A percentile compares a stretch with the other conserved stretches of the same genome.
phyloP scores from a whole-genome alignment of 148 eudicot species.

The Selenicereus undatus region DNA sequence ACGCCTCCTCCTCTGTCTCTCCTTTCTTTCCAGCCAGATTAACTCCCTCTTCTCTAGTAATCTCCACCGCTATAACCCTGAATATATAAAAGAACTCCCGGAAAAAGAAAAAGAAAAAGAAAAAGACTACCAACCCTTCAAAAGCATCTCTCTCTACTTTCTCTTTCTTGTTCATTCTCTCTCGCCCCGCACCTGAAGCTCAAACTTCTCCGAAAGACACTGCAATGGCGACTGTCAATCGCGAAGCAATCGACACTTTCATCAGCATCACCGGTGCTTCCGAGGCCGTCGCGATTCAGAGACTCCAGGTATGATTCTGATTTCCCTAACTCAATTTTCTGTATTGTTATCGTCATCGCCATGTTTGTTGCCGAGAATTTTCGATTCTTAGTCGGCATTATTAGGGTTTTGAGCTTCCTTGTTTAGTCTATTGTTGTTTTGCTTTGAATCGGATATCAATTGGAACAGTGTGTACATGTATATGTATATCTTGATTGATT shows the following conservation, averaged over 20 bases:
- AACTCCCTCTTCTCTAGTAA: background rate
- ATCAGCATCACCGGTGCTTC: background rate
- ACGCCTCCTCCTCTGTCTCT: background rate
- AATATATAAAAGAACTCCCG: background rate
- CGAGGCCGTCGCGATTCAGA: background rate
- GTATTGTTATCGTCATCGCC: background rate
- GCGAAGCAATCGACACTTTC: background rate
- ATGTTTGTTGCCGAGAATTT: background rate
- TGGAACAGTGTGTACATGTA: background rate
- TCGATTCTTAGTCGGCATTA: slow-evolving; percentile 4
- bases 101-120: background rate
- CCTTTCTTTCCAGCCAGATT: background rate
- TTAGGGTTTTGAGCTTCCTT: slow-evolving; percentile 22
- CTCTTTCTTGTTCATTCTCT: background rate
- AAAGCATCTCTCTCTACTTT: background rate
- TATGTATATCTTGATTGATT: background rate
- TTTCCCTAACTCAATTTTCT: background rate
- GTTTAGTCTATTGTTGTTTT: background rate
- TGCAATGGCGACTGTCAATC: background rate
- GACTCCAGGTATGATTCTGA: background rate
- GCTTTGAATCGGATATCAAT: background rate
- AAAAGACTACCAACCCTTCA: background rate
- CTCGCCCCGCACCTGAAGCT: background rate
- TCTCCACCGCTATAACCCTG: background rate
- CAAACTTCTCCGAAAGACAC: background rate